A percentile compares a stretch with the other conserved stretches of the same genome.
Evolutionary conservation across 225 moss, liverwort and hornwort genomes (phyloP).

Genomic region (Pseudoscleropodium purum): DNA sequence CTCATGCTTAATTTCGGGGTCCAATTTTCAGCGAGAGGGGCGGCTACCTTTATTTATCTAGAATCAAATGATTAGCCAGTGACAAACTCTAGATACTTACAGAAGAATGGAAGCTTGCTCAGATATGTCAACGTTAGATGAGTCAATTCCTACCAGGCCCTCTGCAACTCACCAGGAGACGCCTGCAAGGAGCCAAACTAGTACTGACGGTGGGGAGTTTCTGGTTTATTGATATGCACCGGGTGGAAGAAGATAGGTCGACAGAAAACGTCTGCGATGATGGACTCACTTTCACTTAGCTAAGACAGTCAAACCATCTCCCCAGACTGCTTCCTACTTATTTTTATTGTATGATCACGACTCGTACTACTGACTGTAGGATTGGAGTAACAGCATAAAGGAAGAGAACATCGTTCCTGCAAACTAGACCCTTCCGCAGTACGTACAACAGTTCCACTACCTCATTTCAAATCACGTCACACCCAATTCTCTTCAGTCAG

Average conservation of each 20-base stretch:
- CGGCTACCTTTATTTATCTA: neutral
- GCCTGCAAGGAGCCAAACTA: neutral
- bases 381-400: neutral
- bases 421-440: neutral
- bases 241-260: slow-evolving; percentile 8
- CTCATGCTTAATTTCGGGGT: neutral
- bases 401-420: neutral
- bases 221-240: neutral
- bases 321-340: neutral
- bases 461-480: neutral
- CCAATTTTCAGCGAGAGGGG: neutral
- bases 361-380: neutral
- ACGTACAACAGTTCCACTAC: neutral
- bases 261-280: slow-evolving; percentile 13
- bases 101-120: neutral
- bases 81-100: neutral
- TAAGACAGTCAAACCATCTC: neutral
- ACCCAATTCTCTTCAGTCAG: neutral
- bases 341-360: neutral
- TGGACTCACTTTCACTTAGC: neutral
- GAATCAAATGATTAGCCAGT: neutral
- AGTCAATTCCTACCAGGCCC: neutral
- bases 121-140: neutral
- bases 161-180: neutral
- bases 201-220: neutral